phyloP scores from a whole-genome alignment of 441 rosid genomes.

The Corymbia citriodora region DNA sequence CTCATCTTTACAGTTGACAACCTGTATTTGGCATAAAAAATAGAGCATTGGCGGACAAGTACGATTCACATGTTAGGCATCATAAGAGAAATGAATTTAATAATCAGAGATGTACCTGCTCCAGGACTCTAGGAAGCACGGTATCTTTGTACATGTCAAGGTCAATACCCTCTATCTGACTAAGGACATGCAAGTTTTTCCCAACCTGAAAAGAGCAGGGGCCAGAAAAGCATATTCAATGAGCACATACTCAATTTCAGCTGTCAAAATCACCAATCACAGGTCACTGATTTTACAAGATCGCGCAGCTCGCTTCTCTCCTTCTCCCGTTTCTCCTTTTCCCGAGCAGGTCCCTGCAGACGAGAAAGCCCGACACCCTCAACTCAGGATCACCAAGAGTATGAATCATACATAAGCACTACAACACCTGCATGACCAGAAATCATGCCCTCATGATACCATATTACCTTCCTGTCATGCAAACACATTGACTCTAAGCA shows the following conservation, averaged over 20 bases:
- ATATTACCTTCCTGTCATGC: slow-evolving; percentile 43
- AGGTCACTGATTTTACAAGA: slow-evolving; percentile 60
- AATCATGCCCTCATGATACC: slow-evolving; percentile 62
- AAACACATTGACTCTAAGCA: slow-evolving; percentile 35
- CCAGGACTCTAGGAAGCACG: slow-evolving; percentile 76
- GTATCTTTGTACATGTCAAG: slow-evolving; percentile 68
- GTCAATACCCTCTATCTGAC: slow-evolving; percentile 81
- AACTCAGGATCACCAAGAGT: slow-evolving; percentile 74
- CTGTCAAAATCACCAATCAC: slow-evolving; percentile 32
- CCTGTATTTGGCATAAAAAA: slow-evolving; percentile 33
- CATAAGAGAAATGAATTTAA: neutral
- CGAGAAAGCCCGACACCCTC: slow-evolving; percentile 83
- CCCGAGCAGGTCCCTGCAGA: slow-evolving; percentile 93
- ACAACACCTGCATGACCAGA: slow-evolving; percentile 76
- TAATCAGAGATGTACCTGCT: slow-evolving; percentile 41
- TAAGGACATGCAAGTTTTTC: slow-evolving; percentile 75
- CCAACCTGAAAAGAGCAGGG: slow-evolving; percentile 51
- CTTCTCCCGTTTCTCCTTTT: slow-evolving; percentile 74
- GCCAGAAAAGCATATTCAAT: slow-evolving; percentile 6
- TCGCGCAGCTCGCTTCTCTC: slow-evolving; percentile 88
- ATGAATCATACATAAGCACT: slow-evolving; percentile 67
- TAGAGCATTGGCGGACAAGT: neutral
- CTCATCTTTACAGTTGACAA: slow-evolving; percentile 97
- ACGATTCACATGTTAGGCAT: neutral
- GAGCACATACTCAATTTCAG: slow-evolving; percentile 21